Evolutionary conservation across 2,329 filamentous ascomycete species (phyloP).

Genomic region (Fusarium chuoi): DNA sequence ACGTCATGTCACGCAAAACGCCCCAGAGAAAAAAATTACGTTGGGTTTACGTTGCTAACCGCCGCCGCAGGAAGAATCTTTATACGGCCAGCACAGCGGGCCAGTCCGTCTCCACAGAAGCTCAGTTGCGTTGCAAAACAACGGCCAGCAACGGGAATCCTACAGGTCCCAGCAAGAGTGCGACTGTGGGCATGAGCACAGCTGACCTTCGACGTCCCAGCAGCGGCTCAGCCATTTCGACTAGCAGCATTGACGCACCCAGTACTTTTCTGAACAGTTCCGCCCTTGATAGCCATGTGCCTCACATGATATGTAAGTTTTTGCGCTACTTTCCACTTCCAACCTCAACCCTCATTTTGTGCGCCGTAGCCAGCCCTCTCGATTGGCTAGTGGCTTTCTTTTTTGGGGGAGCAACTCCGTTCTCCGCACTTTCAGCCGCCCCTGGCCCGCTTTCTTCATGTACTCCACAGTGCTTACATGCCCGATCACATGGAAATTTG

Average conservation of each 20-base stretch:
- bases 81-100: slow-evolving; percentile 52
- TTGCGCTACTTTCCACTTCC: slow-evolving; percentile 11
- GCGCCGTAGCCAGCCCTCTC: slow-evolving; percentile 7
- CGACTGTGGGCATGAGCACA: slow-evolving; percentile 40
- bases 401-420: slow-evolving; percentile 40
- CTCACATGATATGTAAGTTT: slow-evolving; percentile 61
- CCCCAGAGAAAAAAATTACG: neutral
- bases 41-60: slow-evolving; percentile 38
- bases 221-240: slow-evolving; percentile 48
- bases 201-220: slow-evolving; percentile 54
- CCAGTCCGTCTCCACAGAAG: slow-evolving; percentile 55
- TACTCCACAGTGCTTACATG: slow-evolving; percentile 38
- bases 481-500: slow-evolving; percentile 42
- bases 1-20: slow-evolving; percentile 31
- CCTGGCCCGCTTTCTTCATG: slow-evolving; percentile 31
- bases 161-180: slow-evolving; percentile 12
- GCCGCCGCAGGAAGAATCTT: slow-evolving; percentile 55
- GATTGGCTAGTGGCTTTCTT: slow-evolving; percentile 35
- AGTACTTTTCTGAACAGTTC: slow-evolving; percentile 43
- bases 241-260: slow-evolving; percentile 46
- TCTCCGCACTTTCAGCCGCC: slow-evolving; percentile 45
- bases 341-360: slow-evolving; percentile 31
- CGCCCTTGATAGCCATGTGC: slow-evolving; percentile 55
- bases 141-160: slow-evolving; percentile 45
- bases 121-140: slow-evolving; percentile 54